phyloP scores from a whole-genome alignment of 257 asterid genomes.

The Forsythia suspensa region DNA sequence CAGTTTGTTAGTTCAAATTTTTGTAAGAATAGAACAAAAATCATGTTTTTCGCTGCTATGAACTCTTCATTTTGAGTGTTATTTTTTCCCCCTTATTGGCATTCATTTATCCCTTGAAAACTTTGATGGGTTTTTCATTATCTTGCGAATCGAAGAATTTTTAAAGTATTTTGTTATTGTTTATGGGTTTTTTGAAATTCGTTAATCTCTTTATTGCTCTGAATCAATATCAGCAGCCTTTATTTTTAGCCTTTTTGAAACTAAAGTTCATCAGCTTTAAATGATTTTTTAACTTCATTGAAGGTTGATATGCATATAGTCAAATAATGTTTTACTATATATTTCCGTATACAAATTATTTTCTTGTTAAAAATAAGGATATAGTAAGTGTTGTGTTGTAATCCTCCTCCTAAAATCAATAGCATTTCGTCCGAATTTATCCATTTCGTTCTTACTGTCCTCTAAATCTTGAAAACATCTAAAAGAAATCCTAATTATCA shows the following conservation, averaged over 20 bases:
- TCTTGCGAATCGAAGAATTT: neutral
- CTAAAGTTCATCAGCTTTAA: neutral
- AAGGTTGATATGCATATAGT: neutral
- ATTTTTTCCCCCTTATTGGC: neutral
- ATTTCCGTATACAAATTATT: too few species aligned
- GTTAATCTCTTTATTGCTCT: neutral
- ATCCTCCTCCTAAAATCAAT: neutral
- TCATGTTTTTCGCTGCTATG: neutral
- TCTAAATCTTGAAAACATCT: neutral
- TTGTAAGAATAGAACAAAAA: neutral
- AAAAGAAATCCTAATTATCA: neutral
- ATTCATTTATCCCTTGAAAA: neutral
- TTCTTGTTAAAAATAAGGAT: too few species aligned
- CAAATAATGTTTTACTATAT: neutral
- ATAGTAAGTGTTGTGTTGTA: too few species aligned
- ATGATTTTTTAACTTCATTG: neutral
- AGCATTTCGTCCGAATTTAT: neutral
- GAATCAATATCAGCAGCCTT: neutral
- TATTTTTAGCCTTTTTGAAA: neutral
- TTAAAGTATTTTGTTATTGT: neutral
- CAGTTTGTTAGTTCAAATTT: neutral
- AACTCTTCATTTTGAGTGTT: neutral
- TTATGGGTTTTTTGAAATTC: neutral
- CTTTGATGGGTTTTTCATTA: neutral
- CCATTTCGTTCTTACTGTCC: neutral